Evolutionary conservation across 129 eudicot species (phyloP), one percentile per base, ranked within the genome.

Genomic region (Smallanthus sonchifolius): DNA sequence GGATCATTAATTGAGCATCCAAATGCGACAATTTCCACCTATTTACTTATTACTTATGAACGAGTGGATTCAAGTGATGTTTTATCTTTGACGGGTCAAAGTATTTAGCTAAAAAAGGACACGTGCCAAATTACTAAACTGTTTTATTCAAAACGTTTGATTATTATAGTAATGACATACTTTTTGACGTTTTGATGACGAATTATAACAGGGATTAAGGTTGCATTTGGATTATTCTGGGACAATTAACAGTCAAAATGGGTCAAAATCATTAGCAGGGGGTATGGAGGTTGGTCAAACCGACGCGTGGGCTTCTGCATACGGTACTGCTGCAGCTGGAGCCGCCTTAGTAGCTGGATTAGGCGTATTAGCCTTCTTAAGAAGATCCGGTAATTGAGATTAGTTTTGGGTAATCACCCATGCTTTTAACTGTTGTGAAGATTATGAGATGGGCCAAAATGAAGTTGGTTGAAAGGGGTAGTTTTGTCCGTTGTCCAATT

Each of bases 221-320:
- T 61, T 87, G 85, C 95, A 87, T 82, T 73, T 92, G 60, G 96
- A 92, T 54, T 90, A 86, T 81, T 80, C 87, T 0, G 90, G 86
- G 28, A 52, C 73, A 20, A 71, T 79, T 44, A 38, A 69, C 0
- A 47, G 83, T 19, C 73, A 80, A 65, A 79, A 64, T 55, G 92
- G 86, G 24, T 63, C 88, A 4, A 77, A 59, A 30, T 16, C 60
- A 45, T 69, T 63, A 4, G 42, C 81, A 14, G 72, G 77, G 11
- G n/a, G 51, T 11, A 45, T 13, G 16, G 51, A 45, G 79, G 91
- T 83, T 77, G 89, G 73, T 52, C 89, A 87, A 14, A 62, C 86
- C 44, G 96, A 90, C 83, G 86, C 98, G 7, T 93, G 96, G 98
- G 95, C 96, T 44, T 85, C 96, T 35, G 92, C 96, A 47, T 93